Base-by-base conservation (phyloP, 495 filamentous ascomycete genomes). In the Penicillium bovifimosum region DNA sequence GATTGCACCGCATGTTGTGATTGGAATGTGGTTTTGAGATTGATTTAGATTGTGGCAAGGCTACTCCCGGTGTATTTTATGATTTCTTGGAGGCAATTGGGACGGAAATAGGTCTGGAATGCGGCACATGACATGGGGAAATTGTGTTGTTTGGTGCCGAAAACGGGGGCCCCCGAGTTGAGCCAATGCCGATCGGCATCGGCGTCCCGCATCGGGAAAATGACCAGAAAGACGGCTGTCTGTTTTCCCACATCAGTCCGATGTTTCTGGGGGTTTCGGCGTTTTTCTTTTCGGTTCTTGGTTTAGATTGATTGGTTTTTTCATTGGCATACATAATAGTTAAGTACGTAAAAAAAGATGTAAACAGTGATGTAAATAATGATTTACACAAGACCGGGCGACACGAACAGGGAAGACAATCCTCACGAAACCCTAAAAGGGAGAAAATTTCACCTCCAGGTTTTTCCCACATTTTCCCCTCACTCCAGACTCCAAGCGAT, bases 121-220 rank as follows among this genome's bases (percentile, higher is more conserved):
- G 7, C 46, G 13, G 13, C 42, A 55, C 33, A 48, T 46, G 53
- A 40, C 41, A 24, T 24, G 20, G 26, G 41, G 44, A 48, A 40
- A 36, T 24, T 6, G 32, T 16, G 36, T 32, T 45, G 31, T 14
- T 24, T 24, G 27, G 27, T 41, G 28, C 52, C 40, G 56, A 33
- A 48, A 55, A 46, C 48, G 51, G 55, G 47, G 24, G 47, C 9
- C 42, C 14, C 24, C 39, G 46, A 10, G 13, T 45, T 38, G 34
- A 32, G 46, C 38, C 47, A 40, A 50, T 41, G 16, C 49, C 41
- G 52, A 59, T 55, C 41, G 47, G 52, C 47, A 47, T 55, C 52
- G 52, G 56, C 56, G 40, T 50, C 34, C 56, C 59, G 59, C 49
- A 51, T 62, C 35, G 40, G 46, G 52, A 9, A 44, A 46, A 38